Evolutionary conservation across 805 yeast genomes (phyloP), one percentile per base, ranked within the genome.

Genomic region (Metschnikowia anglica): DNA sequence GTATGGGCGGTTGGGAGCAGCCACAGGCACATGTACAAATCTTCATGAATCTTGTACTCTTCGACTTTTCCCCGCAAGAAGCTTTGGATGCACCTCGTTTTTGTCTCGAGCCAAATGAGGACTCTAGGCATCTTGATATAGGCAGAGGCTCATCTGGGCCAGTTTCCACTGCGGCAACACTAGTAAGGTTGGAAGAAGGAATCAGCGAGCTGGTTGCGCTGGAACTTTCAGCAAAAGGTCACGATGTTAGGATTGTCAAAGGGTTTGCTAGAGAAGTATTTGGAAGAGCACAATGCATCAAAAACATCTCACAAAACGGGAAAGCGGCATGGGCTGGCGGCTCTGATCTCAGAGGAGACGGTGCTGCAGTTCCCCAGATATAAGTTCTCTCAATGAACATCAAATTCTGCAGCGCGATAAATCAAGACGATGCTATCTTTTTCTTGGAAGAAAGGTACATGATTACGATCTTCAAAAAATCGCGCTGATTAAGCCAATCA

Each of bases 1-100:
- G 83, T 47, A 85, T 85, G 88, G 95, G 95, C 13, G 95, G 91
- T 0, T 86, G 80, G 65, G 85, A 82, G 68, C 95, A 87, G 60
- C 95, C 95, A 2, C 88, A 84, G 53, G 90, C 90, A 2, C 95
- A 86, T 53, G 80, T 86, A 5, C 91, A 85, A 59, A 90, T 84
- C 27, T 81, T 77, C 28, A 62, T 85, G 48, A 86, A 87, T 58
- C 60, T 86, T 72, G 54, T 74, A 2, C 56, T 80, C 10, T 86
- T 82, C 59, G 81, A 80, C 0, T 61, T 81, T 54, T 74, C 77
- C 41, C 87, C 91, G 2, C 95, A 87, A 61, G 77, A 80, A 52
- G 81, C 89, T 4, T 61, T 85, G 27, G 93, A 86, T 57, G 79
- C 84, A 10, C 93, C 95, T 3, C 70, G 95, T 48, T 68, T 87